Evolutionary conservation across 306 rosid species (phyloP), one percentile per base, ranked within the genome.

Genomic region (Prunus armeniaca): DNA sequence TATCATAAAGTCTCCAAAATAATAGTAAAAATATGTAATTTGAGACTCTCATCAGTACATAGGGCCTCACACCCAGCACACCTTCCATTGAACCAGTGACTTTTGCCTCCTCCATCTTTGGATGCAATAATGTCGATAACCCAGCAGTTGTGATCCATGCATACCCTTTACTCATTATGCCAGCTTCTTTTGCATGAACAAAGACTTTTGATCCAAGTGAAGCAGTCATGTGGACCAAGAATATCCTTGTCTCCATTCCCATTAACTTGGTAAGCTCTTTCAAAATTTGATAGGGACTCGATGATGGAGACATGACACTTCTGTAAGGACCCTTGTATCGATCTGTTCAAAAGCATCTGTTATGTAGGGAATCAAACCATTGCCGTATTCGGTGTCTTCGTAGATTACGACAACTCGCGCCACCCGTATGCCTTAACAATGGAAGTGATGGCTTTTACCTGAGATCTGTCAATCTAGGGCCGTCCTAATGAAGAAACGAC

Each of bases 371-470:
- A 82, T 79, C 11, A 87, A 56, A 24, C 84, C 86, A 9, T 82
- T 78, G 3, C 84, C 88, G n/a, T 79, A 87, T 18, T 77, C 79
- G 0, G 86, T 79, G 78, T 79, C 84, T 77, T 82, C 86, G 13
- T 79, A 82, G 27, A 87, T 81, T 9, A 43, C 72, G 25, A 87
- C 75, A 11, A 86, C 78, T 77, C 62, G 3, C 61, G 75, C 86
- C 88, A 82, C 0, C 86, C 78, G 11, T 65, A 87, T 22, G 55
- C 13, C 34, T 76, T 14, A 61, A 84, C 62, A 38, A 87, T 71
- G 51, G 79, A 57, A 3, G 74, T 67, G 27, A 87, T 62, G 41
- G 86, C 80, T 56, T 77, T 11, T 0, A 79, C 82, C 2, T 82
- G 88, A 25, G 65, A 64, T 24, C 9, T 14, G 30, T 83, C 84